phyloP scores from a whole-genome alignment of 352 stramenopile species.

The Phytophthora rubi region DNA sequence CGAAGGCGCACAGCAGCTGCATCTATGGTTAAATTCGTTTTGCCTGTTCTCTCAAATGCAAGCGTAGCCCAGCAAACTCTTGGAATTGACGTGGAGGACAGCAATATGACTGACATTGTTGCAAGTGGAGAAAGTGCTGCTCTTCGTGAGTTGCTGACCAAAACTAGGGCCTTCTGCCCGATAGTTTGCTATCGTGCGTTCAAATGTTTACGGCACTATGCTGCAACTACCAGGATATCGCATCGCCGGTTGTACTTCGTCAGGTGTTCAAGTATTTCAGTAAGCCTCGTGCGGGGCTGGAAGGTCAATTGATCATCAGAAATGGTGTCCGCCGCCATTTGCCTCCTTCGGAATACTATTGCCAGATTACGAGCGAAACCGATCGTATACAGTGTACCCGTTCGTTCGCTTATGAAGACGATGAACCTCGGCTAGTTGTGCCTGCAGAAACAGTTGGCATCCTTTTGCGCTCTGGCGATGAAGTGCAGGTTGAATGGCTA shows the following conservation, averaged over 20 bases:
- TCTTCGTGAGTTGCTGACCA: conserved; percentile 39
- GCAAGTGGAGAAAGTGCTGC: conserved; percentile 4
- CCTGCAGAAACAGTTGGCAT: conserved; percentile 48
- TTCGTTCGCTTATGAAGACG: conserved; percentile 60
- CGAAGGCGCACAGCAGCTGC: conserved; percentile 47
- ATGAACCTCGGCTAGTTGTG: conserved; percentile 38
- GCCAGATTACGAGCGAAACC: conserved; percentile 18
- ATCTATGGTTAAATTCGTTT: conserved; percentile 73
- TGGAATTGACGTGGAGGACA: conserved; percentile 29
- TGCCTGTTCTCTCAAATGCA: conserved; percentile 51
- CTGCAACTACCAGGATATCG: conserved; percentile 35
- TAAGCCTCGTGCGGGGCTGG: conserved; percentile 35
- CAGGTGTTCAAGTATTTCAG: conserved; percentile 61
- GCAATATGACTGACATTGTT: conserved; percentile 20
- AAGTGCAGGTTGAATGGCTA: conserved; percentile 55
- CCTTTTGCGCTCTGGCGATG: conserved; percentile 23
- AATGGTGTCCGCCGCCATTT: conserved; percentile 26
- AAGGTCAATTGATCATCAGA: conserved; percentile 13
- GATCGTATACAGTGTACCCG: conserved; percentile 45
- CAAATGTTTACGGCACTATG: conserved; percentile 60
- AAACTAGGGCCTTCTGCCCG: conserved; percentile 43
- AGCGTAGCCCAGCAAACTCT: conserved; percentile 47
- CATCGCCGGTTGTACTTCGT: conserved; percentile 44
- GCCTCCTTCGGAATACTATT: conserved; percentile 59
- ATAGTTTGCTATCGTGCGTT: conserved; percentile 52